Conservation (phyloP, 139 green algal genomes). For the Chlamydomonas sp. region DNA sequence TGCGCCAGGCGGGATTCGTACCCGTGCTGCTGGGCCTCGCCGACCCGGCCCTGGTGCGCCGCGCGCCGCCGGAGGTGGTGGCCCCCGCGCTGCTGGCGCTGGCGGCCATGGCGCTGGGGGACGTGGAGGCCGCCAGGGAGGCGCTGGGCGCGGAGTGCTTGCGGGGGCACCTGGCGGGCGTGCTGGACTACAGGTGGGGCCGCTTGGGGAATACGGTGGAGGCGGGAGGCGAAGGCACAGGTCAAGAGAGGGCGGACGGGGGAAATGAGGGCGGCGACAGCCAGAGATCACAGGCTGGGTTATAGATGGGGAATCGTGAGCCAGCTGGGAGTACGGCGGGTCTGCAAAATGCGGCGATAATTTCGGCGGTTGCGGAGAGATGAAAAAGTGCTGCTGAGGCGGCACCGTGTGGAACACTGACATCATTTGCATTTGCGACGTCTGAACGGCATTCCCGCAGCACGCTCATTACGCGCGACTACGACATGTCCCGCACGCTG, state of each 20-base stretch:
- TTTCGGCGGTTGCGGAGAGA: too few relatives aligned
- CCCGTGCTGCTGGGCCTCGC: neutral
- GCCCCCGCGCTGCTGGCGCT: slow-evolving; percentile 8
- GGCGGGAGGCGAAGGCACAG: neutral
- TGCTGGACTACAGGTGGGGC: slow-evolving; percentile 21
- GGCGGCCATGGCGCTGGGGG: neutral
- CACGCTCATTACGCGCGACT: slow-evolving; percentile 1
- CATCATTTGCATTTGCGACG: neutral
- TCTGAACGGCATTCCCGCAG: neutral
- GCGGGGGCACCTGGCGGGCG: neutral
- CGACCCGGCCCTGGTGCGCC: neutral
- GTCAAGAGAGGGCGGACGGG: too few relatives aligned
- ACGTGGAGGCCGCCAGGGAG: neutral
- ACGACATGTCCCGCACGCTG: neutral
- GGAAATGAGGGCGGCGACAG: too few relatives aligned
- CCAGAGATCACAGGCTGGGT: too few relatives aligned
- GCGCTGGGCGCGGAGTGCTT: neutral
- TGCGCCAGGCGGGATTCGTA: neutral
- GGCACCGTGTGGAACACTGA: too few relatives aligned
- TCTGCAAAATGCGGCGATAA: too few relatives aligned
- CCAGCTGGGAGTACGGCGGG: too few relatives aligned
- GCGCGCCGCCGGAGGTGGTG: neutral
- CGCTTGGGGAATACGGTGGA: neutral
- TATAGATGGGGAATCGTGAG: too few relatives aligned
- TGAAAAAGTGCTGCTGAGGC: too few relatives aligned